Evolutionary conservation across 371 early-diverging fungal genomes (phyloP).

Genomic region (Fennellomyces sp.): DNA sequence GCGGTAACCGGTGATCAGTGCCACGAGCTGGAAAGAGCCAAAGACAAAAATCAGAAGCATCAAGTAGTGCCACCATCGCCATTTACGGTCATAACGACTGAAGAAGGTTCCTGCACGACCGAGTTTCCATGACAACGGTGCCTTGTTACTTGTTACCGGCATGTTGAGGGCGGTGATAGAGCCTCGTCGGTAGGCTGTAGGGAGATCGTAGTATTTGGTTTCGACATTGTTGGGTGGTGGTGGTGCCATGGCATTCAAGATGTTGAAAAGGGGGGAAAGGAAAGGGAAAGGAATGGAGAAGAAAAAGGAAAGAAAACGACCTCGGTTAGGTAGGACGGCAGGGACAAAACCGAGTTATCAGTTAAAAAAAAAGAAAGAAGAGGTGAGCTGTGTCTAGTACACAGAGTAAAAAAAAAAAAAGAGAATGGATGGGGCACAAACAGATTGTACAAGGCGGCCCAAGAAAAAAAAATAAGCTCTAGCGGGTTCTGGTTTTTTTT

Average conservation of each 20-base stretch:
- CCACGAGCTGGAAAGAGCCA: conserved; percentile 34
- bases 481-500: conserved; percentile 3
- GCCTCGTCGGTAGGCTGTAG: conserved; percentile 11
- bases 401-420: conserved; percentile 10
- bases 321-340: background rate
- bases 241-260: conserved; percentile 13
- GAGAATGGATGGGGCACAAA: background rate
- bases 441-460: background rate
- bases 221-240: conserved; percentile 22
- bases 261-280: conserved; percentile 1
- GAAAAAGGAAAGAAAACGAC: conserved; percentile 4
- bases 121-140: conserved; percentile 7
- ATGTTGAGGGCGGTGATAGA: conserved; percentile 1
- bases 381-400: background rate
- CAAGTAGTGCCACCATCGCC: conserved; percentile 55
- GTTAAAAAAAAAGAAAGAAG: conserved; percentile 1
- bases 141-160: background rate
- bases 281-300: conserved; percentile 7
- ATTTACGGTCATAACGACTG: conserved; percentile 19
- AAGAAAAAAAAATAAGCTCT: conserved; percentile 5
- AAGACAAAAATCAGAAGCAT: conserved; percentile 35
- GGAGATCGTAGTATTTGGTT: conserved; percentile 17
- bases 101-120: conserved; percentile 7
- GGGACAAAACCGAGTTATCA: background rate
- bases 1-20: conserved; percentile 41